Evolutionary conservation across 768 basidiomycete species (phyloP), one percentile per base, ranked within the genome.

Genomic region (Cubamyces lactineus): DNA sequence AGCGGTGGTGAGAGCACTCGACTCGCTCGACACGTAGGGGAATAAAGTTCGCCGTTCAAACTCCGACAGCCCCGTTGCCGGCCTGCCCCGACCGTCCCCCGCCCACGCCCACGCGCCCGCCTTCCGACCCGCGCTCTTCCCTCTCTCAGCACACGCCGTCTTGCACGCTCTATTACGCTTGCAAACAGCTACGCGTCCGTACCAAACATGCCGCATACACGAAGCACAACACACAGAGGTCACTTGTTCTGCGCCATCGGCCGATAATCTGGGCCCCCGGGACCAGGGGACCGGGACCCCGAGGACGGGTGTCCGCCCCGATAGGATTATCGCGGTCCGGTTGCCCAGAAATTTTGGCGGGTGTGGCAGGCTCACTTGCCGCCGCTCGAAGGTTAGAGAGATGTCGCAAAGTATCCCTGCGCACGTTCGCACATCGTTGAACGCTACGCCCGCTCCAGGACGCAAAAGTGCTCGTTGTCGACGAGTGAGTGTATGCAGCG

Each of bases 41-140:
- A 65, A 71, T 72, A 71, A 71, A 71, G 66, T 72, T 70, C 64
- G 59, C 63, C 50, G 63, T 71, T 72, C 60, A 68, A 61, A 57
- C 67, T 68, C 67, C 67, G 67, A 59, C 57, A 50, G 39, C 53
- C 62, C 66, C 64, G 64, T 61, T 61, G 70, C 71, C 71, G 71
- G 67, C 70, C 63, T 66, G 41, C 52, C 65, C 67, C 67, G 67
- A 68, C 47, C 47, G 26, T 34, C 58, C 48, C n/a, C 42, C 59
- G n/a, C 30, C 47, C 57, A 26, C 53, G 38, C 53, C 41, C 34
- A n/a, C n/a, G n/a, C n/a, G n/a, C 62, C 53, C 49, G 47, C 53
- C 21, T 15, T 40, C 62, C 52, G 62, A 21, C 62, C 40, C 57
- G 40, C 53, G 28, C 50, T 41, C 54, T 19, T 42, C 48, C 41